A percentile compares a stretch with the other conserved stretches of the same genome.
phyloP scores from a whole-genome alignment of 306 rosid genomes.

The Castanopsis chinensis region DNA sequence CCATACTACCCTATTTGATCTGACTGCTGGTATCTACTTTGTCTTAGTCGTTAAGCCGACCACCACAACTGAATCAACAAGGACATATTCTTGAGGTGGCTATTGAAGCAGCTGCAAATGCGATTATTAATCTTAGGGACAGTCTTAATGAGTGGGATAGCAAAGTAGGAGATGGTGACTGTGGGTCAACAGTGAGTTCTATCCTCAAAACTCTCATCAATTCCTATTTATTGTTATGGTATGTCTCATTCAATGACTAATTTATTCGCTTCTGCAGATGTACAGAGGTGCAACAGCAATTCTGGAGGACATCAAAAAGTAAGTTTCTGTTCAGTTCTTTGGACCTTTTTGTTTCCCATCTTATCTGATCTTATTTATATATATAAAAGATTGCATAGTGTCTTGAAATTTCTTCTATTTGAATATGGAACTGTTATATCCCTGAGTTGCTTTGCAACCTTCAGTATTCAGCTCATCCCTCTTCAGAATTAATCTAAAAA shows the following conservation, averaged over 20 bases:
- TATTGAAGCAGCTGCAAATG: conserved; percentile 85
- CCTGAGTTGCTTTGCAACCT: no score
- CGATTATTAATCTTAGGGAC: conserved; percentile 54
- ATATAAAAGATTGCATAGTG: no score
- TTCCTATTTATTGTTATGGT: conserved; percentile 16
- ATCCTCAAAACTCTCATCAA: conserved; percentile 12
- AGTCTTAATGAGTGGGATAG: conserved; percentile 89
- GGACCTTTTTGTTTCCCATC: conserved; percentile 5
- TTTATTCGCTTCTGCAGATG: conserved; percentile 60
- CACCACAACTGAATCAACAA: conserved; percentile 64
- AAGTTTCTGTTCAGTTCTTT: conserved; percentile 28
- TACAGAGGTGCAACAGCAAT: conserved; percentile 77
- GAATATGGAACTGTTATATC: no score
- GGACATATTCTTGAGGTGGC: conserved; percentile 72
- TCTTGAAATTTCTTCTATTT: no score
- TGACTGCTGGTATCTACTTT: conserved; percentile 26
- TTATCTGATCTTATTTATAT: no score
- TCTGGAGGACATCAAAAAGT: conserved; percentile 79
- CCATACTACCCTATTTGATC: conserved; percentile 4
- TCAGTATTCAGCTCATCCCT: no score
- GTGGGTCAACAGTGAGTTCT: conserved; percentile 85
- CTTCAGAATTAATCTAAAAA: no score
- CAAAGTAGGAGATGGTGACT: conserved; percentile 96
- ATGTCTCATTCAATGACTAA: conserved; percentile 14
- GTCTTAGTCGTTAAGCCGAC: conserved; percentile 56